These are phyloP conservation scores for Colletotrichum sp. DNA, from an alignment of 2,329 filamentous ascomycete genomes.

Conservation along the genomic window DNA sequence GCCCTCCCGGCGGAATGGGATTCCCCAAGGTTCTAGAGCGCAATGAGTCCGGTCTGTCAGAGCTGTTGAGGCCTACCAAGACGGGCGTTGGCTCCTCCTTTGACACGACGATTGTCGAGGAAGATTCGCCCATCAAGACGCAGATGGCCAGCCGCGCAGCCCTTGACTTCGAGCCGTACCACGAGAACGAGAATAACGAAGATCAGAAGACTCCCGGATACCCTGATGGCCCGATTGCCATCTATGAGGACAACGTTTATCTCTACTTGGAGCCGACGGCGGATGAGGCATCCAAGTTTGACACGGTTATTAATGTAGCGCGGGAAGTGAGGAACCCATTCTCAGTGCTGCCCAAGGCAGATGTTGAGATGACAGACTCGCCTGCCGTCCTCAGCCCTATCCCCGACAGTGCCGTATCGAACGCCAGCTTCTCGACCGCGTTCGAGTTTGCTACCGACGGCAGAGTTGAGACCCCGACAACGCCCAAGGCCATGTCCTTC, in stretches of 20 bases:
- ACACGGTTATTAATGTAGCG: constrained; percentile 85
- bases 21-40: constrained; percentile 66
- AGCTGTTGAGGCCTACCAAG: constrained; percentile 59
- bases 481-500: constrained; percentile 56
- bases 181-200: constrained; percentile 74
- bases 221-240: constrained; percentile 80
- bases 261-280: constrained; percentile 82
- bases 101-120: constrained; percentile 55
- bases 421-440: constrained; percentile 64
- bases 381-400: constrained; percentile 48
- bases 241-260: constrained; percentile 79
- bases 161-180: constrained; percentile 65
- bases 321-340: constrained; percentile 84
- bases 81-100: constrained; percentile 39
- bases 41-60: constrained; percentile 65
- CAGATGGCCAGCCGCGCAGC: constrained; percentile 66
- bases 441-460: constrained; percentile 57
- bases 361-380: constrained; percentile 32
- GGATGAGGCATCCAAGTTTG: constrained; percentile 77
- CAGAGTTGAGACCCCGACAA: constrained; percentile 55
- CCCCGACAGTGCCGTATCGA: constrained; percentile 62
- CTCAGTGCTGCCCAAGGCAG: constrained; percentile 35
- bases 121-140: constrained; percentile 63
- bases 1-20: constrained; percentile 67
- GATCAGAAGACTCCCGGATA: constrained; percentile 84